A percentile compares a stretch with the other conserved stretches of the same genome.
Conservation (phyloP, 768 basidiomycete species). For the Crassisporium funariophilum region DNA sequence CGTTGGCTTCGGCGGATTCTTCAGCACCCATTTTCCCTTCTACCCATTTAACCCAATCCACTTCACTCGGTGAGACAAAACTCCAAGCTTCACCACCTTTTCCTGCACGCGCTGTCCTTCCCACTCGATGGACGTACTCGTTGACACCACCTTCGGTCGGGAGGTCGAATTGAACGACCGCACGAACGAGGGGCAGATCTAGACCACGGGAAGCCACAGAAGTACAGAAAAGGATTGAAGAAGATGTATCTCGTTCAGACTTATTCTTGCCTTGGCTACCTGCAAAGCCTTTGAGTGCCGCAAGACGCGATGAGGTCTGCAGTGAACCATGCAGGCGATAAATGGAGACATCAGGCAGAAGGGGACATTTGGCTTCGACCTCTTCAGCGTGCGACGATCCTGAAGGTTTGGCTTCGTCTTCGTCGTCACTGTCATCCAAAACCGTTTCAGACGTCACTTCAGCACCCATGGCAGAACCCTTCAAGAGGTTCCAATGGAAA, state of each 20-base stretch:
- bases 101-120: constrained; percentile 95
- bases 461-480: constrained; percentile 66
- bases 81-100: constrained; percentile 96
- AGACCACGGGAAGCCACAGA: constrained; percentile 98
- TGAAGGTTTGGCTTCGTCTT: constrained; percentile 17
- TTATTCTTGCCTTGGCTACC: constrained; percentile 34
- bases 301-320: constrained; percentile 75
- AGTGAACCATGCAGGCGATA: constrained; percentile 95
- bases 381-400: constrained; percentile 35
- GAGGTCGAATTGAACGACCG: constrained; percentile 95
- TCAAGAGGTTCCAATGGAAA: constrained; percentile 89
- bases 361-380: constrained; percentile 65
- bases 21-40: constrained; percentile 76
- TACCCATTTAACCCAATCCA: constrained; percentile 90
- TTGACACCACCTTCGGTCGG: constrained; percentile 96
- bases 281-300: constrained; percentile 84
- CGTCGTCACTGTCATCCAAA: constrained; percentile 30
- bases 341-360: constrained; percentile 80
- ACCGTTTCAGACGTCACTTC: constrained; percentile 17
- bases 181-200: constrained; percentile 91
- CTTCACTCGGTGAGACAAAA: constrained; percentile 85
- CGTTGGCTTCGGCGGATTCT: constrained; percentile 31
- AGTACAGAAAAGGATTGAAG: constrained; percentile 88
- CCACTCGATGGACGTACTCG: constrained; percentile 96
- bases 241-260: constrained; percentile 28